Conservation (phyloP, 1,284 basidiomycete species). For the Psilocybe mexicana region DNA sequence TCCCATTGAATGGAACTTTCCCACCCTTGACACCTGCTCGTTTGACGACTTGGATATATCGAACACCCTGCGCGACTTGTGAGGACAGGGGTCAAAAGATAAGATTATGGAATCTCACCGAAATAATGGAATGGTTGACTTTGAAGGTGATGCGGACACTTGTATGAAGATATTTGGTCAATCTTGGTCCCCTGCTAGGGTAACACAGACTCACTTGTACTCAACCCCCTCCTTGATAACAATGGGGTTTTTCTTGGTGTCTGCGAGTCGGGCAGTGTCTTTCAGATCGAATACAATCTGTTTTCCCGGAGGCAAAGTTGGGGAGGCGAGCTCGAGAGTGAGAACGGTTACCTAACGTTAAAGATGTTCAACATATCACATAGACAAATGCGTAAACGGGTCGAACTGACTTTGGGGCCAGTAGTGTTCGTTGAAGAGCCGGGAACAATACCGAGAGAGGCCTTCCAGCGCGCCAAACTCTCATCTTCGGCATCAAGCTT, state of each 20-base stretch:
- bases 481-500: conserved; percentile 84
- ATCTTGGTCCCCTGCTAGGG: background rate
- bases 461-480: conserved; percentile 87
- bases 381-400: background rate
- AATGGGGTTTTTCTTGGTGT: conserved; percentile 71
- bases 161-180: background rate
- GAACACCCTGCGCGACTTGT: conserved; percentile 57
- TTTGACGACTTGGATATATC: conserved; percentile 86
- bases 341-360: conserved; percentile 61
- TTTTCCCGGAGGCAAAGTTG: conserved; percentile 65
- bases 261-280: conserved; percentile 44
- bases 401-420: conserved; percentile 64
- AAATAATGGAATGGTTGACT: conserved; percentile 84
- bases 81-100: conserved; percentile 5
- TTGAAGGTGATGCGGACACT: conserved; percentile 80
- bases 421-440: conserved; percentile 41
- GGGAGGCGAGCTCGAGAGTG: conserved; percentile 68
- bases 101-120: conserved; percentile 43
- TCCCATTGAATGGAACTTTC: conserved; percentile 5
- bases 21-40: conserved; percentile 69
- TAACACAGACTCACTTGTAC: conserved; percentile 59
- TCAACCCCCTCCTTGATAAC: conserved; percentile 84
- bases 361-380: too few relatives aligned
- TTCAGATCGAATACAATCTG: conserved; percentile 58
- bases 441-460: conserved; percentile 79